Conservation (phyloP, 176 grass and related monocot genomes). For the Paspalum vaginatum region DNA sequence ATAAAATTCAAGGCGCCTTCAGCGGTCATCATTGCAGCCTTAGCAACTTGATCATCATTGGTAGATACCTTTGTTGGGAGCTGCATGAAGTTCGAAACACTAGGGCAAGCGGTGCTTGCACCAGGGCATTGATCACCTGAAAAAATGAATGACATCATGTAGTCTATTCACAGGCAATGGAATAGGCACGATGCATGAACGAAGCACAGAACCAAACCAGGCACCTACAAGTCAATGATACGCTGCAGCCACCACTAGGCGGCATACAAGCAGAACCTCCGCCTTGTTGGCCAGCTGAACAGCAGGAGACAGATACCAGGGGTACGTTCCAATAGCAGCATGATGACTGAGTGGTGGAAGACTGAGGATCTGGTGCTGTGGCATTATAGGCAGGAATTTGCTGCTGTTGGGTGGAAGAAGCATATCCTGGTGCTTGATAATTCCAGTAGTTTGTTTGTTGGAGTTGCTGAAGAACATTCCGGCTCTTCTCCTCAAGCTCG, state of each 20-base stretch:
- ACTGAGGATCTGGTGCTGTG: conserved; percentile 43
- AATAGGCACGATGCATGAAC: not conserved
- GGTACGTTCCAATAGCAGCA: conserved; percentile 58
- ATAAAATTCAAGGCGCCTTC: conserved; percentile 64
- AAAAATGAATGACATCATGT: conserved; percentile 31
- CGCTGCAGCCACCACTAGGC: conserved; percentile 42
- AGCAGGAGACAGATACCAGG: conserved; percentile 57
- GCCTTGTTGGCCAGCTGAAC: conserved; percentile 37
- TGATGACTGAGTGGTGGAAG: conserved; percentile 45
- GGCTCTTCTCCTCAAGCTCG: conserved; percentile 80
- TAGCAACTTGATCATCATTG: conserved; percentile 45
- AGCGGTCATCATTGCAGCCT: conserved; percentile 56
- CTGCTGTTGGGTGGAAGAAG: conserved; percentile 41
- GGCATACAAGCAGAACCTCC: conserved; percentile 43
- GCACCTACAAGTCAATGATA: conserved; percentile 57
- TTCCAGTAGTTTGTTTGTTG: conserved; percentile 70
- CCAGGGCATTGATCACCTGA: conserved; percentile 71
- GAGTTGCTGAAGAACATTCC: conserved; percentile 73
- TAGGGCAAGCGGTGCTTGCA: conserved; percentile 46
- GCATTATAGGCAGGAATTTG: conserved; percentile 50
- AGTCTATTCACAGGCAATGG: conserved; percentile 12
- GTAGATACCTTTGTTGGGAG: conserved; percentile 38
- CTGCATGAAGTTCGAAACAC: conserved; percentile 35
- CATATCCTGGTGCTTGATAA: conserved; percentile 52
- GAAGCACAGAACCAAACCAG: conserved; percentile 39